phyloP scores from a whole-genome alignment of 495 filamentous ascomycete species.

The Tuber brumale region DNA sequence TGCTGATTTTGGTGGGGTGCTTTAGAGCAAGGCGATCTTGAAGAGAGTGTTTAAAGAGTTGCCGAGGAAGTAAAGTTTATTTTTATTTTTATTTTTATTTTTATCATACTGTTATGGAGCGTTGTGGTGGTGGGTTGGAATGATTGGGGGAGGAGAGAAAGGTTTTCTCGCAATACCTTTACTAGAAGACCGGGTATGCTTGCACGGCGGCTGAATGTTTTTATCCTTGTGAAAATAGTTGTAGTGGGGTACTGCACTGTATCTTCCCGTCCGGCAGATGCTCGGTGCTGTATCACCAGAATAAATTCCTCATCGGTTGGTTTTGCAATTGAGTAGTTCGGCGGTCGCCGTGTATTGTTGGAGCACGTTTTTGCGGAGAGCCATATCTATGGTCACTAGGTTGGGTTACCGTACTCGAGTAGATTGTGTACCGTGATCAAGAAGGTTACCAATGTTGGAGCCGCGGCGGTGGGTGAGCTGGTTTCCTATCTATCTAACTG shows the following conservation, averaged over 20 bases:
- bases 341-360: neutral
- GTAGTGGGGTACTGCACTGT: neutral
- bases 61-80: conserved; percentile 47
- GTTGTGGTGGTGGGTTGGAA: neutral
- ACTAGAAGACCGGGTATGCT: neutral
- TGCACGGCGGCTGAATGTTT: neutral
- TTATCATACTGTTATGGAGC: neutral
- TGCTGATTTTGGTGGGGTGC: conserved; percentile 8
- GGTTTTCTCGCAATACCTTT: neutral
- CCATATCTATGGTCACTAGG: neutral
- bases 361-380: neutral
- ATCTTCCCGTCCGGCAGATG: neutral
- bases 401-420: too few relatives aligned
- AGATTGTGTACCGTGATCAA: too few relatives aligned
- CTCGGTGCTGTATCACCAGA: neutral
- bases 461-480: neutral
- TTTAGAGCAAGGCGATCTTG: conserved; percentile 74
- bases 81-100: neutral
- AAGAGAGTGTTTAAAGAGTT: conserved; percentile 71
- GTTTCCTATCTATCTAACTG: neutral
- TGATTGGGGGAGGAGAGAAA: neutral
- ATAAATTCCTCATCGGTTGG: neutral
- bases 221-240: conserved; percentile 3
- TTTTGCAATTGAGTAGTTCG: neutral
- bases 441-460: neutral